Conservation (phyloP, 2,329 filamentous ascomycete species). For the Cercospora citrullina region DNA sequence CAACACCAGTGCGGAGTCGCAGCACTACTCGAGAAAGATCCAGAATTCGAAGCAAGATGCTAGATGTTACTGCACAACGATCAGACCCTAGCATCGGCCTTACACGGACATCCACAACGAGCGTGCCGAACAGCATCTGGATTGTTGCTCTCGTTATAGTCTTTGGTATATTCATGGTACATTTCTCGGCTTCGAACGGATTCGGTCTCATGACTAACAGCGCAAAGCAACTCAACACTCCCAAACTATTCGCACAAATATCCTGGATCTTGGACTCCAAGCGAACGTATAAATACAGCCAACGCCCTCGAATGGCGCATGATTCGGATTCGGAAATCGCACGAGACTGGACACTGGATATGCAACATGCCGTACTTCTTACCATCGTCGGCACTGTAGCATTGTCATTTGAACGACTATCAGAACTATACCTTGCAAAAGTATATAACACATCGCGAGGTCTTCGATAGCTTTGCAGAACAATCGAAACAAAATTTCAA, state of each 20-base stretch:
- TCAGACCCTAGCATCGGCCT: background rate
- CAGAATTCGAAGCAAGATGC: slow-evolving; percentile 7
- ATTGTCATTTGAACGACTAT: background rate
- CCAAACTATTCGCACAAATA: background rate
- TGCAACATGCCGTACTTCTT: background rate
- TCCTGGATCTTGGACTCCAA: slow-evolving; percentile 1
- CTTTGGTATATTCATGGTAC: slow-evolving; percentile 7
- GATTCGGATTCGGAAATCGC: background rate
- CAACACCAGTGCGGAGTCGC: background rate
- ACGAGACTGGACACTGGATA: background rate
- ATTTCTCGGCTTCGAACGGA: background rate
- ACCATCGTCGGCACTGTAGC: background rate
- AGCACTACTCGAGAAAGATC: slow-evolving; percentile 5
- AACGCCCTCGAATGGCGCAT: slow-evolving; percentile 3
- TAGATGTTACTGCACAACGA: slow-evolving; percentile 4
- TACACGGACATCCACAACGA: background rate
- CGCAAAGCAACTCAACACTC: background rate
- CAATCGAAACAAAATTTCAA: background rate
- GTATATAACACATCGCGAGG: background rate
- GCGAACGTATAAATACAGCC: slow-evolving; percentile 3
- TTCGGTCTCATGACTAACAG: background rate
- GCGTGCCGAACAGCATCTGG: background rate
- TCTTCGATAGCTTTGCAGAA: background rate
- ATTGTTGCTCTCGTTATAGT: background rate
- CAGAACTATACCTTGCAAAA: background rate